Evolutionary conservation across 257 asterid species (phyloP), one percentile per base, ranked within the genome.

Genomic region (Anisodus acutangulus): DNA sequence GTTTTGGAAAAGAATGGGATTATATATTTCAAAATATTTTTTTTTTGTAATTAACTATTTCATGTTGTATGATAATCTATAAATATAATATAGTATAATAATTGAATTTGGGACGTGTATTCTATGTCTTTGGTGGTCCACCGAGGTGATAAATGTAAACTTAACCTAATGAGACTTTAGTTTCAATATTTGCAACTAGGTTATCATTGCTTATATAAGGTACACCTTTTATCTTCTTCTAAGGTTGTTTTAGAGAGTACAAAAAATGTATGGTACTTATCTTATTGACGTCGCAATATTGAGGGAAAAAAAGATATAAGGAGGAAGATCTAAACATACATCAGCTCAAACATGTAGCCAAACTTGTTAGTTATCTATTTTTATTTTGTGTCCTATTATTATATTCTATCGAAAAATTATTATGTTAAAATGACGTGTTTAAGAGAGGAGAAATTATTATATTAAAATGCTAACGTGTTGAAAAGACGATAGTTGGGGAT

Each of bases 401-500:
- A 51, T 9, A 51, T 51, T 41, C 12, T 51, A 51, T 51, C 12
- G 10, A 2, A 10, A 51, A 51, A 51, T 8, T 51, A 10, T 51
- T 51, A 6, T 62, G 0, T 62, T 62, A 17, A 19, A 62, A 19
- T 62, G 3, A 31, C 35, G 35, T 31, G 35, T 31, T 31, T 31
- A 31, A 31, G 35, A 31, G 35, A 31, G 35, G 35, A 31, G 35
- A 31, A 31, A 31, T 31, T 31, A 31, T 31, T 31, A 31, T 31
- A 22, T 22, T 62, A 17, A 19, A 62, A 19, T 62, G 3, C 26
- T 19, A 62, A 19, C 15, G 1, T 11, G 0, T 9, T 19, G 0
- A 11, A 11, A 4, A 4, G 3, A 63, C 3, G 0, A 22, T 22
- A 10, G 0, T 31, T 10, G 0, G 0, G 3, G 0, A 13, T 67